These are phyloP conservation scores for Xylariaceae sp. DNA, from an alignment of 2,329 filamentous ascomycete species.

Conservation along the genomic window DNA sequence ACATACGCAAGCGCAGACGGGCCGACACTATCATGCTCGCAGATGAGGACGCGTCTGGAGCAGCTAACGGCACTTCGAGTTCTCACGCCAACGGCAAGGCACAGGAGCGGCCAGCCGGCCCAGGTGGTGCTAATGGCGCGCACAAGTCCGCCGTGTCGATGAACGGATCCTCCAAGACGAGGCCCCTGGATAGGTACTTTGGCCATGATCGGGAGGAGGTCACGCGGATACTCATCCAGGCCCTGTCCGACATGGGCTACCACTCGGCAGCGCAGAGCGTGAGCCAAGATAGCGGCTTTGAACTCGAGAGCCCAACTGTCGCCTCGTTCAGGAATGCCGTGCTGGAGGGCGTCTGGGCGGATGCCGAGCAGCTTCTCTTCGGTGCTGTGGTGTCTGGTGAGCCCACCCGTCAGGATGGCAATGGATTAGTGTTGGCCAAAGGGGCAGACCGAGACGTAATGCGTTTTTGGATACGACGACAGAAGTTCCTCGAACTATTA, in stretches of 20 bases:
- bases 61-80: constrained; percentile 46
- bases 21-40: constrained; percentile 53
- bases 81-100: constrained; percentile 50
- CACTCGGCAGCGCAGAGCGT: constrained; percentile 66
- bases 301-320: constrained; percentile 79
- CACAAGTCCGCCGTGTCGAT: constrained; percentile 36
- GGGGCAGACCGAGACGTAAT: constrained; percentile 71
- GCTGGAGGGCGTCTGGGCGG: constrained; percentile 69
- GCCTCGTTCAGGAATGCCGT: constrained; percentile 79
- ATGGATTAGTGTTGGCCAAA: constrained; percentile 66
- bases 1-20: constrained; percentile 52
- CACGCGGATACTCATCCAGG: constrained; percentile 85
- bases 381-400: constrained; percentile 36
- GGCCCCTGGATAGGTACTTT: constrained; percentile 48
- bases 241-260: constrained; percentile 83
- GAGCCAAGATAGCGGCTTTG: constrained; percentile 74
- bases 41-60: constrained; percentile 43
- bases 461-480: constrained; percentile 81
- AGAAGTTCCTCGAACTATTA: constrained; percentile 89
- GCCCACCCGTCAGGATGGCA: constrained; percentile 24
- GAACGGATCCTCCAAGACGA: constrained; percentile 45
- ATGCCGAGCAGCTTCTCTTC: constrained; percentile 76
- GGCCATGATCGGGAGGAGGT: constrained; percentile 91
- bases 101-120: constrained; percentile 33
- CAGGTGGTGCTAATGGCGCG: constrained; percentile 38